These are phyloP conservation scores for Euryodendron excelsum DNA, from an alignment of 148 eudicot species.

Conservation along the genomic window DNA sequence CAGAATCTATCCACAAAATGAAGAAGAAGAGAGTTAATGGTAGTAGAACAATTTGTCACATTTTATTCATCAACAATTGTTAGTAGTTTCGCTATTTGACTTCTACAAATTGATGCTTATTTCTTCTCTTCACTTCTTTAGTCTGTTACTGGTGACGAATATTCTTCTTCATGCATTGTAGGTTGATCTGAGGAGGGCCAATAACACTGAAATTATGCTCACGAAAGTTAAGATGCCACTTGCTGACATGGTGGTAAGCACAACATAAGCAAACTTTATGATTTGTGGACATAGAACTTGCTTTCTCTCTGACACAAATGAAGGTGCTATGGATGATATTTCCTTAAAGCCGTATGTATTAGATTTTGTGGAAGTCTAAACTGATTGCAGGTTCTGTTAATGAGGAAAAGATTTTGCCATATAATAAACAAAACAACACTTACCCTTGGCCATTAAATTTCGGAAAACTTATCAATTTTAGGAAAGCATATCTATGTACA, in stretches of 20 bases:
- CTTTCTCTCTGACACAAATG: not conserved
- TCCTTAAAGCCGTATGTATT: not conserved
- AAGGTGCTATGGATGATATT: not conserved
- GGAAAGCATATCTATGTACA: not conserved
- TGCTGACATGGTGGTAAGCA: conserved; percentile 94
- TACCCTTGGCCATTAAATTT: not conserved
- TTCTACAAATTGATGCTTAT: conserved; percentile 3
- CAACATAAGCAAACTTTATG: not conserved
- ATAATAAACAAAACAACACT: not conserved
- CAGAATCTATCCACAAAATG: no score
- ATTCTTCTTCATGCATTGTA: conserved; percentile 28
- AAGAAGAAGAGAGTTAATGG: not conserved
- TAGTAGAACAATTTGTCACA: not conserved
- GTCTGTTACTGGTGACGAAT: not conserved
- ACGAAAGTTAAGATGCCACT: conserved; percentile 99
- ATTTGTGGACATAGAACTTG: not conserved
- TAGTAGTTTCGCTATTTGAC: not conserved
- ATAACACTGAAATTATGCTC: conserved; percentile 96
- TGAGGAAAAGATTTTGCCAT: not conserved
- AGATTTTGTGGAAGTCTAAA: not conserved
- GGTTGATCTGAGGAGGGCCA: conserved; percentile 90
- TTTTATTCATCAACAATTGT: not conserved
- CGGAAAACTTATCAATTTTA: not conserved
- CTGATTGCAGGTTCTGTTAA: not conserved
- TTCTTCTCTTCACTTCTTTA: not conserved